A percentile compares a stretch with the other conserved stretches of the same genome.
Evolutionary conservation across 352 stramenopile species (phyloP).

Genomic region (Phytophthora pluvialis): DNA sequence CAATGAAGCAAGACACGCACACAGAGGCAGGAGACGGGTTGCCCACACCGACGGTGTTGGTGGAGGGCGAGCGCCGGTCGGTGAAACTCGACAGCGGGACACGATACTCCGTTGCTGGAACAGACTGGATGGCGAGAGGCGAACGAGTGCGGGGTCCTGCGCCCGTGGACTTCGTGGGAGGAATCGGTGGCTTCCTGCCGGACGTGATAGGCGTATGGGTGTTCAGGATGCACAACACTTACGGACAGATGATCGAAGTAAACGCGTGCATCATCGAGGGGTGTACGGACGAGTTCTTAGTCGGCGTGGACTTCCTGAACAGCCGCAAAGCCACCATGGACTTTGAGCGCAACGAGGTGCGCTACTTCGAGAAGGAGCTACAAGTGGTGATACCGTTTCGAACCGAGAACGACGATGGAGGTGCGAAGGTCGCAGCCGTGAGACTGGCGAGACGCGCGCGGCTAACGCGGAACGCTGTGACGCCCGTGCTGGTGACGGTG

Average conservation of each 20-base stretch:
- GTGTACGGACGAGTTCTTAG: neutral
- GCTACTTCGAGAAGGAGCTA: no score
- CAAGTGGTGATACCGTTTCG: no score
- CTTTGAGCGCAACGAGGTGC: no score
- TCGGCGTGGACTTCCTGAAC: slow-evolving; percentile 8
- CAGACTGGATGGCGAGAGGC: neutral
- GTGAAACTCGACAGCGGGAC: neutral
- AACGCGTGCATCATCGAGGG: neutral
- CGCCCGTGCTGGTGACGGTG: no score
- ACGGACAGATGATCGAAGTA: neutral
- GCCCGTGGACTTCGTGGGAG: neutral
- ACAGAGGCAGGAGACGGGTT: neutral
- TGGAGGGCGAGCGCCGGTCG: neutral
- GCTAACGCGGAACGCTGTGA: no score
- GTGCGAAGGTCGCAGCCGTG: no score
- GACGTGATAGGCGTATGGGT: neutral
- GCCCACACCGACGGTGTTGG: neutral
- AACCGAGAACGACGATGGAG: no score
- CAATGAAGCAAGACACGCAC: no score
- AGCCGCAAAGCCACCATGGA: no score
- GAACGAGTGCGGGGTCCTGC: no score
- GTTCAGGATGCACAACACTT: neutral
- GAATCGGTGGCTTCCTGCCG: slow-evolving; percentile 5
- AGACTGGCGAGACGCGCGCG: no score
- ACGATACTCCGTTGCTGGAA: neutral